Evolutionary conservation across 2,329 filamentous ascomycete genomes (phyloP), one percentile per base, ranked within the genome.

Genomic region (Corniculantispora saksenae): DNA sequence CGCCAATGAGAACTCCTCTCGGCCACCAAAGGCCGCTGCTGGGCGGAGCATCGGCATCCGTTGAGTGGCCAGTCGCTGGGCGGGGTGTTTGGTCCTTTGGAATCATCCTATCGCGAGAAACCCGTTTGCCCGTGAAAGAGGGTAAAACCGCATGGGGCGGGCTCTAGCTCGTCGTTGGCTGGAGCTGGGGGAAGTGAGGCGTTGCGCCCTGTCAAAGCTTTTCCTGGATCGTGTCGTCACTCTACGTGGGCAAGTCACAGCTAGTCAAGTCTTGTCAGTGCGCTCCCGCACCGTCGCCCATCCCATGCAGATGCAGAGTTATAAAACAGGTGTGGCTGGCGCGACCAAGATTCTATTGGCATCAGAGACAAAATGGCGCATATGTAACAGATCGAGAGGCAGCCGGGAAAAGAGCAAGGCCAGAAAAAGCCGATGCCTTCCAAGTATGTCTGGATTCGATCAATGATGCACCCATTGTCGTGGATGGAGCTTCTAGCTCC

Each of bases 61-160:
- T 23, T 47, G 8, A 58, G 25, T 21, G 51, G 51, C 29, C 29
- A 15, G 32, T 13, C 8, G 38, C 27, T n/a, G 29, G 29, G 48
- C 59, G 59, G 59, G 59, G 48, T 61, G 54, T 54, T 45, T 61
- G 48, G 35, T 54, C n/a, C 23, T 61, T 61, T 61, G 59, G 59
- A 61, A 61, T 61, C 59, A 47, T 40, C 12, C 48, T 45, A 29
- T 61, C 13, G 47, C 10, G 27, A 50, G 35, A 9, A 27, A 40
- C 27, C 9, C 8, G n/a, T 10, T 13, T n/a, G n/a, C n/a, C n/a
- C n/a, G n/a, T n/a, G n/a, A n/a, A n/a, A n/a, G n/a, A 21, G 21
- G 12, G 4, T 25, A 50, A n/a, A n/a, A 17, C 32, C 25, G 38
- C 59, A 61, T 61, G 59, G 50, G 59, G 19, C 59, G 3, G 25